phyloP scores from a whole-genome alignment of 306 rosid genomes.

The Quercus alba region DNA sequence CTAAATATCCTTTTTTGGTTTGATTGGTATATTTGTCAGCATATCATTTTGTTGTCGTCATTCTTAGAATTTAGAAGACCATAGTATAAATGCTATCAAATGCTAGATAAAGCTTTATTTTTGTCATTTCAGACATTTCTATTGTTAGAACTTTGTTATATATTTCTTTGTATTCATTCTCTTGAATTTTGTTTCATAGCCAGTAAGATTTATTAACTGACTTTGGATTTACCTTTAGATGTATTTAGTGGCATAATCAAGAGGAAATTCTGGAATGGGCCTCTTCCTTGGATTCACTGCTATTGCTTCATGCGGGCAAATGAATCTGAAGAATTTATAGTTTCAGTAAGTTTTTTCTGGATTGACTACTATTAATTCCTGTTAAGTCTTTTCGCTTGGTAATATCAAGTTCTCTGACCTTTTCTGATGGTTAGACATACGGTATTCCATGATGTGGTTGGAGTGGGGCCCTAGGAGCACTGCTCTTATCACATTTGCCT shows the following conservation, averaged over 20 bases:
- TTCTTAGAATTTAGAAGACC: not conserved
- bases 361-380: not conserved
- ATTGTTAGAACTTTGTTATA: not conserved
- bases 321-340: constrained; percentile 63
- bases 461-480: not conserved
- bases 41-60: not conserved
- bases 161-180: not conserved
- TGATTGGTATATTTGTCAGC: not conserved
- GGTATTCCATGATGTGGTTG: constrained; percentile 4
- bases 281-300: constrained; percentile 88
- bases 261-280: constrained; percentile 70
- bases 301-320: constrained; percentile 85
- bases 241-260: constrained; percentile 59
- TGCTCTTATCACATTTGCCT: not conserved
- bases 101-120: not conserved
- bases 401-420: not conserved
- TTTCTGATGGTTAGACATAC: constrained; percentile 9
- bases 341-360: constrained; percentile 57
- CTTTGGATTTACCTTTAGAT: constrained; percentile 44
- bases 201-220: constrained; percentile 4
- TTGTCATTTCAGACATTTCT: not conserved
- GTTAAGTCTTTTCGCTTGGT: not conserved
- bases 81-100: not conserved
- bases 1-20: constrained; percentile 1
- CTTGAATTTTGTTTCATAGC: not conserved